phyloP scores from a whole-genome alignment of 2,329 filamentous ascomycete species.

The Claviceps monticola region DNA sequence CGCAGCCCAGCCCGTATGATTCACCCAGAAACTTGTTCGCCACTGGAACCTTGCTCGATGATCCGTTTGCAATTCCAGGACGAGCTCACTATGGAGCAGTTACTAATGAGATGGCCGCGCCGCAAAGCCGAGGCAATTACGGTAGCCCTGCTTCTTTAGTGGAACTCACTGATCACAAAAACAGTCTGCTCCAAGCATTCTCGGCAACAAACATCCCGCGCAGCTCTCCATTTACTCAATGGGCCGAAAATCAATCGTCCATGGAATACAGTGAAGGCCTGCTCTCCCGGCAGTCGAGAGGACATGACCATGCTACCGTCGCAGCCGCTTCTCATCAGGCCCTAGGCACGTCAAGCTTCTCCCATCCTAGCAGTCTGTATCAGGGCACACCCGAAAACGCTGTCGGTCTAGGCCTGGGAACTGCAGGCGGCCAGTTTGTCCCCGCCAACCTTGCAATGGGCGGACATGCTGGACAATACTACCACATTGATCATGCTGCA shows the following conservation, averaged over 20 bases:
- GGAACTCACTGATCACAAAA: slow-evolving; percentile 18
- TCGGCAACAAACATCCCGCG: slow-evolving; percentile 13
- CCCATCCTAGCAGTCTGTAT: slow-evolving; percentile 36
- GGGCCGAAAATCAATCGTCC: slow-evolving; percentile 13
- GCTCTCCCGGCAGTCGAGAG: slow-evolving; percentile 9
- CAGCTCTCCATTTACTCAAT: slow-evolving; percentile 18
- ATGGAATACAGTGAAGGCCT: slow-evolving; percentile 10
- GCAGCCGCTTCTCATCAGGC: slow-evolving; percentile 7
- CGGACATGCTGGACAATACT: slow-evolving; percentile 11
- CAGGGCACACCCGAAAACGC: slow-evolving; percentile 28
- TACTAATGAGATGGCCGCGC: background rate
- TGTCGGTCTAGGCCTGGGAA: slow-evolving; percentile 3
- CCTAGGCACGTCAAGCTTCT: slow-evolving; percentile 25
- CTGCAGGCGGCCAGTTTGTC: slow-evolving; percentile 7
- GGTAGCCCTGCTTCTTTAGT: slow-evolving; percentile 4
- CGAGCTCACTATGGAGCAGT: slow-evolving; percentile 6
- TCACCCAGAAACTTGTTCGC: slow-evolving; percentile 10
- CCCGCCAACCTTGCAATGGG: slow-evolving; percentile 6
- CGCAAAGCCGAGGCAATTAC: slow-evolving; percentile 3
- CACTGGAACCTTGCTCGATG: slow-evolving; percentile 12
- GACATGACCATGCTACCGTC: slow-evolving; percentile 3
- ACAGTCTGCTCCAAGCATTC: slow-evolving; percentile 23
- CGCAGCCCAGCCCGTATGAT: slow-evolving; percentile 12
- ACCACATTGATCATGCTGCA: slow-evolving; percentile 20
- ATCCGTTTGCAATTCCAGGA: slow-evolving; percentile 18